A percentile compares a stretch with the other conserved stretches of the same genome.
phyloP scores from a whole-genome alignment of 2,329 filamentous ascomycete species.

The Fusarium burgessii region DNA sequence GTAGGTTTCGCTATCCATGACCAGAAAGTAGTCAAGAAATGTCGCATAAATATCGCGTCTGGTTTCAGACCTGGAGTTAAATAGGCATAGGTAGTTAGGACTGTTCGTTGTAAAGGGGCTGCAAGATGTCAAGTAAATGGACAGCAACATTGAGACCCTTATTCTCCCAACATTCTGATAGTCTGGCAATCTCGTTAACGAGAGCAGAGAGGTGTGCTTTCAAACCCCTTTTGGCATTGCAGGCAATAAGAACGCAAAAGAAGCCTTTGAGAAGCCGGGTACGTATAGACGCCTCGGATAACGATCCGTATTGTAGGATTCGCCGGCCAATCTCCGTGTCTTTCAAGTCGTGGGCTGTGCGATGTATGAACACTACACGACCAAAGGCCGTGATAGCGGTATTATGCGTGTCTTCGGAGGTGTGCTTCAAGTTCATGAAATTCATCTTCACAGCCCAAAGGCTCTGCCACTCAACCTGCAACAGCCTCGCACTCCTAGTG shows the following conservation, averaged over 20 bases:
- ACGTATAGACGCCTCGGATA: neutral
- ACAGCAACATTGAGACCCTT: too few relatives aligned
- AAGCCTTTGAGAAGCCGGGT: neutral
- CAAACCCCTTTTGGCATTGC: neutral
- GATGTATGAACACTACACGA: constrained; percentile 9
- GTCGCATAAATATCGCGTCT: neutral
- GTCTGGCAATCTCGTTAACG: neutral
- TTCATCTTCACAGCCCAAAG: neutral
- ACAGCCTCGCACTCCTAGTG: neutral
- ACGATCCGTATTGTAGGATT: neutral
- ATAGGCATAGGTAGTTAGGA: neutral
- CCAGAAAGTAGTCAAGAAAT: neutral
- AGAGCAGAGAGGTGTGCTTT: too few relatives aligned
- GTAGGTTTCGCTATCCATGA: neutral
- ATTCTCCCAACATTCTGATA: neutral
- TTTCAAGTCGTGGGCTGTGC: constrained; percentile 17
- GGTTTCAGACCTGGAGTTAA: neutral
- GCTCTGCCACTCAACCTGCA: too few relatives aligned
- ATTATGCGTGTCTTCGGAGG: accelerated
- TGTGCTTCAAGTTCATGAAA: too few relatives aligned
- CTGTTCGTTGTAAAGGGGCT: neutral
- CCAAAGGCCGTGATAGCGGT: neutral
- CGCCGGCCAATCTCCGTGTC: constrained; percentile 14
- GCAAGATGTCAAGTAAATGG: neutral
- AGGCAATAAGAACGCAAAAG: neutral